Evolutionary conservation across 176 grass and related monocot genomes (phyloP).

Genomic region (Juncus inflexus): DNA sequence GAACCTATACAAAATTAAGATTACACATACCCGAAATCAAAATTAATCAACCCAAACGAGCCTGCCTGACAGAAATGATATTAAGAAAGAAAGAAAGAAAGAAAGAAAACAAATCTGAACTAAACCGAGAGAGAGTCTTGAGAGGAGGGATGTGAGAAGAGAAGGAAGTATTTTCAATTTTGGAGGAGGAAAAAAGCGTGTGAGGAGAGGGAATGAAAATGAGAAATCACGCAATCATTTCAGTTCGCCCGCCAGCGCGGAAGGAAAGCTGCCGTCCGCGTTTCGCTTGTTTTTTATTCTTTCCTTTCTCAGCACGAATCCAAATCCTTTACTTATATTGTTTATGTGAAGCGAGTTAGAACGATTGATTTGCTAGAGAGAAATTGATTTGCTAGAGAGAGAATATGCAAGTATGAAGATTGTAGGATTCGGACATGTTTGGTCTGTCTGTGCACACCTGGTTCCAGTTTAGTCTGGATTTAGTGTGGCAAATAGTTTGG

Average conservation of each 20-base stretch:
- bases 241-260: conserved; percentile 8
- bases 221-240: conserved; percentile 7
- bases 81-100: not conserved
- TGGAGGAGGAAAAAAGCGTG: not conserved
- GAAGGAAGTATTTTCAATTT: not conserved
- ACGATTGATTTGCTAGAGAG: not conserved
- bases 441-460: too few species aligned
- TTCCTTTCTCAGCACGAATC: not conserved
- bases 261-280: conserved; percentile 8
- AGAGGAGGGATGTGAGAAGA: not conserved
- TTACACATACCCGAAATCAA: not conserved
- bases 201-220: not conserved
- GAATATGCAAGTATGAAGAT: not conserved
- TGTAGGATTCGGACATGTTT: too few species aligned
- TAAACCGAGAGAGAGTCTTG: not conserved
- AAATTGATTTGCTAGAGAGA: not conserved
- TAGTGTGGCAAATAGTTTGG: too few species aligned
- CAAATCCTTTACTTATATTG: not conserved
- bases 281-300: conserved; percentile 16
- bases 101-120: not conserved
- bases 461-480: too few species aligned
- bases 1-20: not conserved
- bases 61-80: not conserved
- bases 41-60: not conserved
- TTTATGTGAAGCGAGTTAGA: not conserved